These are phyloP conservation scores for Saccharomyces hybrid DNA, from an alignment of 1,139 yeast species.

Conservation along the genomic window DNA sequence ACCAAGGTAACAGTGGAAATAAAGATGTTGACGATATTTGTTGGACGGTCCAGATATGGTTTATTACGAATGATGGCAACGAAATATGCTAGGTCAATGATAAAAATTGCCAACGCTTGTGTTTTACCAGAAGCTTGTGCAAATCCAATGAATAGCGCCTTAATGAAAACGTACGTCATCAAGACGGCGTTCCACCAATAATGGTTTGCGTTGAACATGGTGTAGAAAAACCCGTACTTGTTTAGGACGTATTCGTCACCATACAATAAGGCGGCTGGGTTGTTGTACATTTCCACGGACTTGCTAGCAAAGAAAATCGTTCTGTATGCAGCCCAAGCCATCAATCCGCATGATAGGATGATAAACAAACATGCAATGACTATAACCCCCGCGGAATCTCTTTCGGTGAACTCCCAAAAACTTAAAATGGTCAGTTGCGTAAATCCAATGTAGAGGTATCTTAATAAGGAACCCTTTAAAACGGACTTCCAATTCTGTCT, in stretches of 20 bases:
- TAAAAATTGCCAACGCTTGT: conserved; percentile 57
- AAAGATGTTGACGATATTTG: conserved; percentile 58
- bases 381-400: conserved; percentile 69
- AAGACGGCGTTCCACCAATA: conserved; percentile 70
- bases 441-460: conserved; percentile 69
- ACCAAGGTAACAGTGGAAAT: conserved; percentile 57
- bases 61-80: conserved; percentile 47
- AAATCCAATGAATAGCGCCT: conserved; percentile 58
- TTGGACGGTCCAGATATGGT: conserved; percentile 67
- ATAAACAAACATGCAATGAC: conserved; percentile 62
- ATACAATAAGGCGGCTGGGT: conserved; percentile 72
- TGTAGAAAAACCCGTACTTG: conserved; percentile 70
- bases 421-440: conserved; percentile 63
- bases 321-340: conserved; percentile 55
- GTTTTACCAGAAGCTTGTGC: conserved; percentile 65
- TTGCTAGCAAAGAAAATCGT: conserved; percentile 48
- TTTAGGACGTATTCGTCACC: conserved; percentile 59
- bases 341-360: conserved; percentile 45
- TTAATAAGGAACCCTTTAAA: conserved; percentile 58
- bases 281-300: conserved; percentile 48
- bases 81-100: conserved; percentile 58
- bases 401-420: conserved; percentile 63
- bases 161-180: conserved; percentile 47
- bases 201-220: conserved; percentile 69
- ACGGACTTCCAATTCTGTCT: conserved; percentile 48